A percentile compares a stretch with the other conserved stretches of the same genome.
Evolutionary conservation across 371 early-diverging fungal species (phyloP).

Genomic region (Blyttiomyces sp.): DNA sequence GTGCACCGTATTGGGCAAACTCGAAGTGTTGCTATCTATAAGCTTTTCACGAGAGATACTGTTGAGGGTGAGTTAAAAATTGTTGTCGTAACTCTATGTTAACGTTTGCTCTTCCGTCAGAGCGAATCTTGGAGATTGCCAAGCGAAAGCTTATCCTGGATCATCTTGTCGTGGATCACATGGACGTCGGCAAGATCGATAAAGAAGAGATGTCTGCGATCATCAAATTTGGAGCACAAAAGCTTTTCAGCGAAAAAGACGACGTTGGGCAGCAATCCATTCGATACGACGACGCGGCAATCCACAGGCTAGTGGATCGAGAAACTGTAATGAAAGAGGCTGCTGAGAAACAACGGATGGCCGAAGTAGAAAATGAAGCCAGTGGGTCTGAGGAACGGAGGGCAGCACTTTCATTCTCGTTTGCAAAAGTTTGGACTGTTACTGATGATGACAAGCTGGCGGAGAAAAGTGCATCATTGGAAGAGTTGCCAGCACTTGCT

Average conservation of each 20-base stretch:
- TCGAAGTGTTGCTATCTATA: slow-evolving; percentile 79
- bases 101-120: slow-evolving; percentile 28
- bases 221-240: slow-evolving; percentile 75
- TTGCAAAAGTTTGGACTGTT: slow-evolving; percentile 38
- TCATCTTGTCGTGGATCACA: slow-evolving; percentile 78
- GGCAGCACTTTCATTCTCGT: slow-evolving; percentile 16
- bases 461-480: slow-evolving; percentile 22
- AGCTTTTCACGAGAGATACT: slow-evolving; percentile 75
- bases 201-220: slow-evolving; percentile 66
- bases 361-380: slow-evolving; percentile 9
- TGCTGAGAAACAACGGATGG: background rate
- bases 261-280: slow-evolving; percentile 32
- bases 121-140: slow-evolving; percentile 77
- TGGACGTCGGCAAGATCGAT: slow-evolving; percentile 61
- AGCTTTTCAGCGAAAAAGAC: slow-evolving; percentile 67
- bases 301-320: slow-evolving; percentile 66
- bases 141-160: slow-evolving; percentile 84
- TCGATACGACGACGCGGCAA: slow-evolving; percentile 37
- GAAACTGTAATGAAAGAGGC: slow-evolving; percentile 26
- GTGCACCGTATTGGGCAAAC: slow-evolving; percentile 95
- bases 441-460: background rate
- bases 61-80: slow-evolving; percentile 38
- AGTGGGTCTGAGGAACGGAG: background rate
- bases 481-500: too few species aligned
- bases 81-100: background rate